phyloP scores from a whole-genome alignment of 371 early-diverging fungal genomes.

The Rhizopus microsporus region DNA sequence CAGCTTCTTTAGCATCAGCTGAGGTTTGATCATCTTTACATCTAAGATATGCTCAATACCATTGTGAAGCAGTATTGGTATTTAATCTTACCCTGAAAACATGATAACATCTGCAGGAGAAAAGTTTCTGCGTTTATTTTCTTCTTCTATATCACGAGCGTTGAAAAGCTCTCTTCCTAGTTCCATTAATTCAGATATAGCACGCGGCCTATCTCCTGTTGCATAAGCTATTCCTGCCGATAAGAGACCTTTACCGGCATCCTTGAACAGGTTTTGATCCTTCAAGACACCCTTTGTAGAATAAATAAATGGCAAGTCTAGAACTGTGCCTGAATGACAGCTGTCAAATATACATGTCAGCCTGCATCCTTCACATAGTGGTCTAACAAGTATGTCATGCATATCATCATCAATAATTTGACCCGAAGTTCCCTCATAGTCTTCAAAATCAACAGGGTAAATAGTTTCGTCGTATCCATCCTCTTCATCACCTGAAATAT shows the following conservation, averaged over 20 bases:
- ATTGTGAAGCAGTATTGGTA: conserved; percentile 37
- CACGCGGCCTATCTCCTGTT: conserved; percentile 44
- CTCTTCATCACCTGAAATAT: conserved; percentile 80
- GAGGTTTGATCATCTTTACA: conserved; percentile 92
- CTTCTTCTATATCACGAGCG: conserved; percentile 41
- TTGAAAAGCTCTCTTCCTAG: conserved; percentile 46
- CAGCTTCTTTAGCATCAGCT: conserved; percentile 74
- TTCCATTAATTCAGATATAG: conserved; percentile 42
- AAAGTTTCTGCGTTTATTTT: conserved; percentile 42
- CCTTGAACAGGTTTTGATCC: conserved; percentile 49
- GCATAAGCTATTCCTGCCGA: conserved; percentile 54
- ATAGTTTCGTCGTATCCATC: conserved; percentile 71
- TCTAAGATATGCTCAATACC: conserved; percentile 4
- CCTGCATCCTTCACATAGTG: conserved; percentile 80
- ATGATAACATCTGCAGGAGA: conserved; percentile 80
- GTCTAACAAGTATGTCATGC: conserved; percentile 81
- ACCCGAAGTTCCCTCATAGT: conserved; percentile 59
- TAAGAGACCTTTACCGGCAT: conserved; percentile 49
- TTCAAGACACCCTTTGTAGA: conserved; percentile 68
- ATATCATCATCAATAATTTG: conserved; percentile 87
- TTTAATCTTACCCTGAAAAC: conserved; percentile 83
- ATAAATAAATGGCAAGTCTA: conserved; percentile 88
- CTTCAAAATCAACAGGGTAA: conserved; percentile 81
- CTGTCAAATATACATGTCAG: conserved; percentile 88
- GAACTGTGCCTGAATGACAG: conserved; percentile 82